Evolutionary conservation across 2,329 filamentous ascomycete genomes (phyloP), one percentile per base, ranked within the genome.

Genomic region (Fusarium compactum): DNA sequence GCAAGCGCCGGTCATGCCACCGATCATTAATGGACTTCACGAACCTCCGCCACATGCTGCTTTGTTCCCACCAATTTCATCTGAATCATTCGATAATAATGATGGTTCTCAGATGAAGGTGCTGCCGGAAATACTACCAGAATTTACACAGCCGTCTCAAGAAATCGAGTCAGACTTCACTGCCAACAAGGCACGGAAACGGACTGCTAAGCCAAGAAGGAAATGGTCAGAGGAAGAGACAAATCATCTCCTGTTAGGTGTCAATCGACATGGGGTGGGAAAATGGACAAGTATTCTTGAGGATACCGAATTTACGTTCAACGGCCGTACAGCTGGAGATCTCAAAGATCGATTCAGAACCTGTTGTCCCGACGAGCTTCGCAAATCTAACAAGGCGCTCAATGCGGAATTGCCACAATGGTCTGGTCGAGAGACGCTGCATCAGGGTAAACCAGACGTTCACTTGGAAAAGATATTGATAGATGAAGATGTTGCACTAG

Each of bases 141-240:
- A 86, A 9, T 79, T 83, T 43, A 79, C 73, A 47, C 80, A 81
- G 68, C 46, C 74, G 52, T 68, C 78, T 6, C 73, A 78, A 14
- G 79, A 79, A 43, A 64, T 76, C n/a, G 79, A 80, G 20, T 78
- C 77, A 56, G 62, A 58, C 14, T 56, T 58, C 24, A 64, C 57
- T 65, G 27, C 63, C 58, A 70, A 77, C 38, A 87, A 85, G 72
- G 78, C 80, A 12, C 86, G 87, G 73, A 83, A 87, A 72, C 84
- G 86, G 44, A 85, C 86, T 14, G 84, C 85, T 9, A 90, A 89
- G 72, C 85, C 87, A 3, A 83, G 89, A 62, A 83, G 85, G 55
- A 90, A 89, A 71, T 91, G 89, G 89, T 87, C 87, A 1, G 87
- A 91, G 65, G 85, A 89, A 61, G 89, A 91, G 76, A 91, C 89